These are phyloP conservation scores for Apiospora marii DNA, from an alignment of 2,329 filamentous ascomycete species.

Conservation along the genomic window DNA sequence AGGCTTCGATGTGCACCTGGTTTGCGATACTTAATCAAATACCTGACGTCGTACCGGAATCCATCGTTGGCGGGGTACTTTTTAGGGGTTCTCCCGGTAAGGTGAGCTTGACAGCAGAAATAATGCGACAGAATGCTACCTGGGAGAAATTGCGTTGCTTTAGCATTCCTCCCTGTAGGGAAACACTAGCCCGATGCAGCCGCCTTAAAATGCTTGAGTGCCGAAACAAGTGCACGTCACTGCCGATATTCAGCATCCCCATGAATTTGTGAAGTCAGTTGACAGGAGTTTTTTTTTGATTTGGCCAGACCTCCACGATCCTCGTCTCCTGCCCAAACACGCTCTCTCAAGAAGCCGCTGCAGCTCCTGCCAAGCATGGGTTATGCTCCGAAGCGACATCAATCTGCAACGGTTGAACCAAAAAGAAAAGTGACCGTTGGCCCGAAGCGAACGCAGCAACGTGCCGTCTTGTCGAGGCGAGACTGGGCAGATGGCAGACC, in stretches of 20 bases:
- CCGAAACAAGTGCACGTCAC: constrained; percentile 1
- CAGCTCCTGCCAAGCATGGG: background rate
- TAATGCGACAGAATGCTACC: background rate
- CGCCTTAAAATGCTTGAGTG: background rate
- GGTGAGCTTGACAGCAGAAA: background rate
- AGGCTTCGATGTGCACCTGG: background rate
- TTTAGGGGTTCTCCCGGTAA: background rate
- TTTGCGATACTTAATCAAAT: background rate
- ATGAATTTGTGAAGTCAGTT: background rate
- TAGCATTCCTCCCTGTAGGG: background rate
- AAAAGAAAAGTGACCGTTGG: background rate
- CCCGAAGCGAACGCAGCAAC: background rate
- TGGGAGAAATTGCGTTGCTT: background rate
- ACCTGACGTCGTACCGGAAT: background rate
- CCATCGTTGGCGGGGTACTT: background rate
- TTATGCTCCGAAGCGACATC: too few relatives aligned
- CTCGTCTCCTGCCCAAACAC: background rate
- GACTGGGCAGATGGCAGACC: background rate
- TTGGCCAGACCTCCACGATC: too few relatives aligned
- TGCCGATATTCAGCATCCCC: background rate
- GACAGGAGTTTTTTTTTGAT: background rate
- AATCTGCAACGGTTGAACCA: background rate
- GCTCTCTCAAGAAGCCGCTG: background rate
- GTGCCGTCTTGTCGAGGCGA: background rate
- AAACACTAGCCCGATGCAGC: background rate